A percentile compares a stretch with the other conserved stretches of the same genome.
These are phyloP conservation scores for Cyberlindnera americana DNA, from an alignment of 805 yeast genomes.

Conservation along the genomic window DNA sequence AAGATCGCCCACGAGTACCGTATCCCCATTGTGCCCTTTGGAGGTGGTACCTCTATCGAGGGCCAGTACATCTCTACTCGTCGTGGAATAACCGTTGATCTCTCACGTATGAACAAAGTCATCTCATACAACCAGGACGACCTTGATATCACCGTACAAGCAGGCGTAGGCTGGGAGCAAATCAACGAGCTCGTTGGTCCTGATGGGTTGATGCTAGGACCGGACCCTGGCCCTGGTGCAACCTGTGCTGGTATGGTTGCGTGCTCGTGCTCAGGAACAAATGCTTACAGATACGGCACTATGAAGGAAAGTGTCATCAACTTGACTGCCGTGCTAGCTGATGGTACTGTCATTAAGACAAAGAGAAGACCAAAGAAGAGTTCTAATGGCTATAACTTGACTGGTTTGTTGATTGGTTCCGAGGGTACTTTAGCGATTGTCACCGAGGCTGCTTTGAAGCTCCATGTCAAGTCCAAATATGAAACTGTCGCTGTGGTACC, in stretches of 20 bases:
- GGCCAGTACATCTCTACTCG: constrained; percentile 64
- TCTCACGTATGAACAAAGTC: constrained; percentile 57
- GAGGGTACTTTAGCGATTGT: constrained; percentile 80
- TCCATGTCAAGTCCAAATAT: constrained; percentile 57
- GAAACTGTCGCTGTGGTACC: constrained; percentile 69
- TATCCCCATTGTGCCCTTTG: constrained; percentile 60
- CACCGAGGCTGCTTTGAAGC: constrained; percentile 70
- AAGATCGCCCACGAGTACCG: constrained; percentile 49
- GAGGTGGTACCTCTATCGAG: constrained; percentile 66
- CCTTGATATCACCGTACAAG: constrained; percentile 67
- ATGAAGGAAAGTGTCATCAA: constrained; percentile 69
- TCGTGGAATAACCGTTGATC: constrained; percentile 53
- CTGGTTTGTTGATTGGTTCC: constrained; percentile 69
- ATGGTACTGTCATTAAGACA: constrained; percentile 73
- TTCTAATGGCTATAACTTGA: constrained; percentile 75
- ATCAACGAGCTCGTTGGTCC: constrained; percentile 48
- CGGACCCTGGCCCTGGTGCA: constrained; percentile 80
- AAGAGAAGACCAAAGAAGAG: constrained; percentile 69
- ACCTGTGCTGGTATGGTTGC: constrained; percentile 75
- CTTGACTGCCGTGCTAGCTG: constrained; percentile 72
- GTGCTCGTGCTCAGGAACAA: constrained; percentile 77
- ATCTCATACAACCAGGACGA: constrained; percentile 56
- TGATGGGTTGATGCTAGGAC: constrained; percentile 59
- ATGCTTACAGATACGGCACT: constrained; percentile 74
- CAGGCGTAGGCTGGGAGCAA: constrained; percentile 78